Base-by-base conservation (phyloP, 768 basidiomycete species). In the Phaeotremella skinneri region DNA sequence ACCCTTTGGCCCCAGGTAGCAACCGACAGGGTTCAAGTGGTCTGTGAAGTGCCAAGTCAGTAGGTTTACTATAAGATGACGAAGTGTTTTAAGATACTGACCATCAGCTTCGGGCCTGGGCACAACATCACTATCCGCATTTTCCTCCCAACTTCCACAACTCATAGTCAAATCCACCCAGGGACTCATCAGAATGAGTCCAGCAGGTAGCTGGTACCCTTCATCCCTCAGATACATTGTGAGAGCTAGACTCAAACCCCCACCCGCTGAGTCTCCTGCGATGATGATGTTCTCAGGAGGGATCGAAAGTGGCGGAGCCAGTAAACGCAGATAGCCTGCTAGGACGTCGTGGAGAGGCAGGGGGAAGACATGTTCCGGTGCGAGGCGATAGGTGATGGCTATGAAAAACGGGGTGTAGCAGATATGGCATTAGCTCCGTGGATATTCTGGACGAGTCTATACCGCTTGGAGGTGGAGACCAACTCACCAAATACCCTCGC, bases 131-230 rank as follows among this genome's bases (percentile, higher is more conserved):
- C 63, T 73, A 41, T 67, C 63, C 3, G 87, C 85, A 75, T 97
- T 97, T 56, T 88, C 89, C 29, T 94, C 91, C 91, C 94, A 98
- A n/a, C 91, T 94, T 56, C 92, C 90, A 75, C 92, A 97, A 65
- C 91, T 93, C 85, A 96, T 90, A 0, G 96, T 97, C 62, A 99
- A 79, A 87, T 92, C 91, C 64, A 94, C 91, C 92, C 92, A 97
- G 3, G 92, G 92, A 23, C 88, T 91, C 84, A 98, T 86, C 37
- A 96, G 76, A 27, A 98, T 89, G 6, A 87, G 87, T 2, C 87
- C 90, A 27, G 87, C 84, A 7, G 94, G 94, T 4, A 94, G 69
- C 0, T 87, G 83, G 73, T 94, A 93, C 16, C 81, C 79, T 64
- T 93, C 88, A 72, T 99, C 94, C n/a, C 94, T 82, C 17, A 99